Conservation (phyloP, 1,284 basidiomycete species). For the Ustilago trichophora region DNA sequence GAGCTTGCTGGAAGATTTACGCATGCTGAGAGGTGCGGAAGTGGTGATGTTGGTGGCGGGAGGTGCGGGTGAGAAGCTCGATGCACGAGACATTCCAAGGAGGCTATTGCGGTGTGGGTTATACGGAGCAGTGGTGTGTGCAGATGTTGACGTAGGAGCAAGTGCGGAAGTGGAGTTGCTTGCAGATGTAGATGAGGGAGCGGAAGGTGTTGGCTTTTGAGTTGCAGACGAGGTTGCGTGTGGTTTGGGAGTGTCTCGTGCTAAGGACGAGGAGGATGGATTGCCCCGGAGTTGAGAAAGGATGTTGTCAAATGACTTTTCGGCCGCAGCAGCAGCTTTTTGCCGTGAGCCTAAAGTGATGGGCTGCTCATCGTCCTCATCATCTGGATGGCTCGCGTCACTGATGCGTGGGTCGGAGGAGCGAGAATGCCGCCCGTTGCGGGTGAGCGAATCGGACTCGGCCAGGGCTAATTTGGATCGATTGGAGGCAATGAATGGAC, state of each 20-base stretch:
- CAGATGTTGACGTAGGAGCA: not conserved
- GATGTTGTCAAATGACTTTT: slow-evolving; percentile 44
- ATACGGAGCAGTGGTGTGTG: slow-evolving; percentile 5
- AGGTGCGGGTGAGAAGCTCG: slow-evolving; percentile 41
- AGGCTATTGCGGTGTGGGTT: slow-evolving; percentile 22
- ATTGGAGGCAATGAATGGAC: slow-evolving; percentile 24
- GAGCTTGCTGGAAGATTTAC: slow-evolving; percentile 12
- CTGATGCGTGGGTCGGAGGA: not conserved
- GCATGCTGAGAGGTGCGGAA: slow-evolving; percentile 8
- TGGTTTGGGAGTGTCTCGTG: too few species aligned
- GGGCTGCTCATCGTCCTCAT: slow-evolving; percentile 26
- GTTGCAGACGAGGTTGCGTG: not conserved
- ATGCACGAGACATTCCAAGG: slow-evolving; percentile 43
- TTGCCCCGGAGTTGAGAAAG: slow-evolving; percentile 33
- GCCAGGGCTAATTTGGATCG: slow-evolving; percentile 11
- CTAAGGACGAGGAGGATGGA: not conserved
- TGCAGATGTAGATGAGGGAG: not conserved
- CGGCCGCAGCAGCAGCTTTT: slow-evolving; percentile 35
- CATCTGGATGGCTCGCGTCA: not conserved
- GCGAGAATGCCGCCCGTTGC: not conserved
- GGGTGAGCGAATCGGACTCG: not conserved
- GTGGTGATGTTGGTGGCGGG: slow-evolving; percentile 1
- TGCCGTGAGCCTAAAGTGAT: slow-evolving; percentile 43
- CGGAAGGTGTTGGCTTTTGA: not conserved
- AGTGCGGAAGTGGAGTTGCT: not conserved